Evolutionary conservation across 1,284 basidiomycete genomes (phyloP).

Genomic region (Cryptococcus deneoformans): DNA sequence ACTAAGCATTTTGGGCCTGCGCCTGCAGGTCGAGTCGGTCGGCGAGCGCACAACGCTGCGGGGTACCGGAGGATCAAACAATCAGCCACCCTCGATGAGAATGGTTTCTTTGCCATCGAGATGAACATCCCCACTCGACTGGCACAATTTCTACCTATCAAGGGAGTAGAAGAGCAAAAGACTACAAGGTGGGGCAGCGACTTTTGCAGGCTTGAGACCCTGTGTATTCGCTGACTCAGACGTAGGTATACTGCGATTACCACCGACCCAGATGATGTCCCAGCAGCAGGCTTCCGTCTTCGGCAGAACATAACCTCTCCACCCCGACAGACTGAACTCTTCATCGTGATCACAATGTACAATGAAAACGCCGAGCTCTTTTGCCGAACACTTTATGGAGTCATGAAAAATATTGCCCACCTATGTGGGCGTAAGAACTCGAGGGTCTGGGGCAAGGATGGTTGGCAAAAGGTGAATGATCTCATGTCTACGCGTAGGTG

Average conservation of each 20-base stretch:
- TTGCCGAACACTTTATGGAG: constrained; percentile 90
- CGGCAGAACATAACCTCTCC: constrained; percentile 72
- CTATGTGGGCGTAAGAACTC: constrained; percentile 91
- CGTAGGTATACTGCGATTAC: constrained; percentile 73
- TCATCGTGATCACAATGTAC: constrained; percentile 96
- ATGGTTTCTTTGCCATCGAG: constrained; percentile 83
- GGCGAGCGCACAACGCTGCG: constrained; percentile 61
- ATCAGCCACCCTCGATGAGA: constrained; percentile 52
- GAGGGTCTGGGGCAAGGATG: constrained; percentile 91
- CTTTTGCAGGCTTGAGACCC: not conserved
- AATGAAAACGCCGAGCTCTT: constrained; percentile 95
- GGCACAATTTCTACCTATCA: constrained; percentile 66
- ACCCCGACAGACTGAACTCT: constrained; percentile 78
- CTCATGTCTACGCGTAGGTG: too few species aligned
- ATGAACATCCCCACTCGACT: constrained; percentile 79
- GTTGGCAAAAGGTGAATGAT: constrained; percentile 83
- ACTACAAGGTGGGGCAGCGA: constrained; percentile 62
- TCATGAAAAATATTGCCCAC: constrained; percentile 88
- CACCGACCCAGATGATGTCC: constrained; percentile 91
- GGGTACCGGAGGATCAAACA: constrained; percentile 48
- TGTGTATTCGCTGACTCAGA: not conserved
- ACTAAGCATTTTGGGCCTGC: constrained; percentile 86
- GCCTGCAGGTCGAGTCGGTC: constrained; percentile 68
- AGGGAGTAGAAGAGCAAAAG: constrained; percentile 78
- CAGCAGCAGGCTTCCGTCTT: constrained; percentile 74